A percentile compares a stretch with the other conserved stretches of the same genome.
Conservation (phyloP, 2,329 filamentous ascomycete species). For the Pseudonectria buxi region DNA sequence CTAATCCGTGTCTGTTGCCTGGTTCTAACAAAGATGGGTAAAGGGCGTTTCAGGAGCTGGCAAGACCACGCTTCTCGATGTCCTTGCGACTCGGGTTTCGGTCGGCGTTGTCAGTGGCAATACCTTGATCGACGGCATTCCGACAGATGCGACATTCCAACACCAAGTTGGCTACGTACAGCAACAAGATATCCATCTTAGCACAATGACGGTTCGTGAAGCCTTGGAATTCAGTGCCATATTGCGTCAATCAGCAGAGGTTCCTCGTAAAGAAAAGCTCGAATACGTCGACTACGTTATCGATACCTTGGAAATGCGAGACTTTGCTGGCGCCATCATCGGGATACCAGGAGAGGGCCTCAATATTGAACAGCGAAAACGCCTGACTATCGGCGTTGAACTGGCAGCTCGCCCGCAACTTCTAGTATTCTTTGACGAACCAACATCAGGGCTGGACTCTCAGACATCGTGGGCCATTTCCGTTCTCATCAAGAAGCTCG, state of each 20-base stretch:
- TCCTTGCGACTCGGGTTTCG: conserved; percentile 64
- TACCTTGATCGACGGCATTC: conserved; percentile 61
- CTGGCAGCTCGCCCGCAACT: conserved; percentile 68
- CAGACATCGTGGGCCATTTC: conserved; percentile 72
- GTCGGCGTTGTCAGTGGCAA: conserved; percentile 68
- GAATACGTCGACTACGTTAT: conserved; percentile 25
- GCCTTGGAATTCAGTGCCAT: conserved; percentile 54
- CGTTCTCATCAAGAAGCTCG: conserved; percentile 60
- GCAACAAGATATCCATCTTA: conserved; percentile 64
- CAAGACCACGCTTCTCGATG: conserved; percentile 69
- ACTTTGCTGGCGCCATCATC: conserved; percentile 61
- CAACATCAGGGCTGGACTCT: conserved; percentile 68
- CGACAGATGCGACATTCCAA: conserved; percentile 56
- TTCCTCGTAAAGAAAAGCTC: conserved; percentile 29
- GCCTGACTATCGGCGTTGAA: conserved; percentile 70
- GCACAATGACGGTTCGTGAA: conserved; percentile 56
- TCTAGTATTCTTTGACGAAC: conserved; percentile 70
- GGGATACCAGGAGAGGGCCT: conserved; percentile 44
- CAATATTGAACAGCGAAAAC: conserved; percentile 40
- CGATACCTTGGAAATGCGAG: conserved; percentile 36
- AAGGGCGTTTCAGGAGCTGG: conserved; percentile 63
- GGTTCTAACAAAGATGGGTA: accelerated
- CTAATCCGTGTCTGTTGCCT: neutral
- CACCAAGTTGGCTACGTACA: conserved; percentile 66
- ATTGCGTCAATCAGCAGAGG: conserved; percentile 57